Conservation (phyloP, 2,329 filamentous ascomycete genomes). For the Fusarium nisikadoi region DNA sequence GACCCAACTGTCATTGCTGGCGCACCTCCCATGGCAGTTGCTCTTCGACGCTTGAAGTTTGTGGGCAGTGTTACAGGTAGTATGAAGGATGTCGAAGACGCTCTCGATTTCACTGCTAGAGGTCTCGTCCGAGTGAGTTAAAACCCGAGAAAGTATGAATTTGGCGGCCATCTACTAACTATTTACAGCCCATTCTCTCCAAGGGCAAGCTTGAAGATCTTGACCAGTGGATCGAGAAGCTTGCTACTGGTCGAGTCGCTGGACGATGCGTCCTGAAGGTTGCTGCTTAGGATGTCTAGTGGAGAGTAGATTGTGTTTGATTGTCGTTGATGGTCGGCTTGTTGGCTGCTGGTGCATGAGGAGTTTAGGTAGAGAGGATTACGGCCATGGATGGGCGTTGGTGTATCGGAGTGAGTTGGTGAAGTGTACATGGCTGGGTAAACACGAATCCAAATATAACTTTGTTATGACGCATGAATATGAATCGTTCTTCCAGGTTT, state of each 20-base stretch:
- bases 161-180: no score
- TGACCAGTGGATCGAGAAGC: slow-evolving; percentile 38
- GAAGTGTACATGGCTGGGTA: no score
- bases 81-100: slow-evolving; percentile 41
- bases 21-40: slow-evolving; percentile 29
- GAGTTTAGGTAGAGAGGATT: not conserved
- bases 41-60: slow-evolving; percentile 34
- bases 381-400: no score
- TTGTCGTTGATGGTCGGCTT: fast-evolving
- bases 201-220: slow-evolving; percentile 43
- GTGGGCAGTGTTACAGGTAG: slow-evolving; percentile 40
- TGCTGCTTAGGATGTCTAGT: not conserved
- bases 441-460: no score
- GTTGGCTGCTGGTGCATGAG: not conserved
- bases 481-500: no score
- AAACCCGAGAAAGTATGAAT: fast-evolving
- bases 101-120: slow-evolving; percentile 42
- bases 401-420: not conserved
- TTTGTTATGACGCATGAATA: no score
- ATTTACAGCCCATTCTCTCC: slow-evolving; percentile 12
- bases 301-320: fast-evolving
- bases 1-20: slow-evolving; percentile 38
- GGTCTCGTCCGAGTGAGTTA: slow-evolving; percentile 38
- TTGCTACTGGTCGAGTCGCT: slow-evolving; percentile 36
- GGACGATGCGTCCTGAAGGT: slow-evolving; percentile 40